These are phyloP conservation scores for Phtheirospermum japonicum DNA, from an alignment of 257 asterid species.

Conservation along the genomic window DNA sequence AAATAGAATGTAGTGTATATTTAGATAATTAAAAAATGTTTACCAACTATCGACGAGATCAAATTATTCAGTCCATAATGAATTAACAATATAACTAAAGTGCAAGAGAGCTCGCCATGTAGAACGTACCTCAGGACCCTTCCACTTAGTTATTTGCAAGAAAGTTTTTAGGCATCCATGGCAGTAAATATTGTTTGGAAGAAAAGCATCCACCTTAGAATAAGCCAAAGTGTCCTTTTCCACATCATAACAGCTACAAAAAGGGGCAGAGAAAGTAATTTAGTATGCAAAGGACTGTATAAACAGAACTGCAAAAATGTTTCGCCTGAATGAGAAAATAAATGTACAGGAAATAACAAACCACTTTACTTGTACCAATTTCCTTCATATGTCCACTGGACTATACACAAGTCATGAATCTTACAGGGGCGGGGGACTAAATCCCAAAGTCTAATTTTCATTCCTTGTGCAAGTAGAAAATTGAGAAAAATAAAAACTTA, in stretches of 20 bases:
- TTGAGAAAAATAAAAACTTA: neutral
- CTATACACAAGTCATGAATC: too few species aligned
- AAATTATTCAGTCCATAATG: slow-evolving; percentile 19
- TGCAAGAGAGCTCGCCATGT: slow-evolving; percentile 21
- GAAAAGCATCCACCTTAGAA: slow-evolving; percentile 81
- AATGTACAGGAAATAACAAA: too few species aligned
- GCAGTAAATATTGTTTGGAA: slow-evolving; percentile 77
- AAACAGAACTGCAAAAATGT: neutral
- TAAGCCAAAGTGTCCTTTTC: slow-evolving; percentile 88
- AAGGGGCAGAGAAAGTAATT: neutral
- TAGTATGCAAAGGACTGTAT: slow-evolving; percentile 7
- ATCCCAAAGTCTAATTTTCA: slow-evolving; percentile 1
- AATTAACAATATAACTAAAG: slow-evolving; percentile 13
- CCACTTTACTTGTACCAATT: neutral
- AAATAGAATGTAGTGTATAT: neutral
- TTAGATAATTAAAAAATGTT: neutral
- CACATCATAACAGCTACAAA: slow-evolving; percentile 72
- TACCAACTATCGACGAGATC: neutral
- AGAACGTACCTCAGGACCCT: slow-evolving; percentile 98
- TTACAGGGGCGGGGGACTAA: too few species aligned
- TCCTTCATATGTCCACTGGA: slow-evolving; percentile 3
- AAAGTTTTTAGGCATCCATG: slow-evolving; percentile 92
- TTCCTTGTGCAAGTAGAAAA: neutral
- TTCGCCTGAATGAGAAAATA: neutral
- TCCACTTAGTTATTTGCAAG: slow-evolving; percentile 95